Evolutionary conservation across 1,284 basidiomycete species (phyloP).

Genomic region (Pholiota adiposa): DNA sequence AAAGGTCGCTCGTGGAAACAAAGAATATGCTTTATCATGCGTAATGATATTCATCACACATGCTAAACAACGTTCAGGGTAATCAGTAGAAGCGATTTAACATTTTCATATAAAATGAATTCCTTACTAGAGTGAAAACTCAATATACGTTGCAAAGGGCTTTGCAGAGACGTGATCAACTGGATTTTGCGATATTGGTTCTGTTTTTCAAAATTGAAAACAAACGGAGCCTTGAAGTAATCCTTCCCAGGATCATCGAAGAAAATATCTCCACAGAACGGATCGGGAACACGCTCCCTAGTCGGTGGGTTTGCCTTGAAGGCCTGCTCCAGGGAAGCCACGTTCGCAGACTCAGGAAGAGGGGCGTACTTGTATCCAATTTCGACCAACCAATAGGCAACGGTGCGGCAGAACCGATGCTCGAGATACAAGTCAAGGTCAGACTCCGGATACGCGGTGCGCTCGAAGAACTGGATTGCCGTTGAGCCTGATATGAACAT

Average conservation of each 20-base stretch:
- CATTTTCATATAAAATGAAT: no score
- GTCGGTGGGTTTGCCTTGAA: background rate
- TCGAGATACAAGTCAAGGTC: conserved; percentile 7
- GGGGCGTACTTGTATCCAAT: background rate
- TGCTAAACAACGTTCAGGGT: conserved; percentile 15
- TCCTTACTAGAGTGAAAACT: conserved; percentile 5
- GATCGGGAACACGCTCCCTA: background rate
- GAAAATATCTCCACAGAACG: background rate
- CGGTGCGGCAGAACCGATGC: background rate
- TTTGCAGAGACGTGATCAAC: background rate
- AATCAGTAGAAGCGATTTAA: background rate
- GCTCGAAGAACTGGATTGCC: conserved; percentile 8
- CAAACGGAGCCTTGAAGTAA: background rate
- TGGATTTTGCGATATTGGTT: background rate
- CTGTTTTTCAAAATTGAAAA: conserved; percentile 6
- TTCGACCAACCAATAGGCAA: background rate
- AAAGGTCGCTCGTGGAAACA: conserved; percentile 23
- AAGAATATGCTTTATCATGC: conserved; percentile 21
- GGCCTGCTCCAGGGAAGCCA: background rate
- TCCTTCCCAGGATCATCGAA: background rate
- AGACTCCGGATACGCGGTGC: conserved; percentile 1
- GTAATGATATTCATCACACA: conserved; percentile 44
- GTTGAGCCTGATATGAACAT: conserved; percentile 10
- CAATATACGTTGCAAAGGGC: background rate
- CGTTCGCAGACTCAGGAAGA: background rate